These are phyloP conservation scores for Endotrypanum monterogeii DNA, from an alignment of 208 protist species.

Conservation along the genomic window DNA sequence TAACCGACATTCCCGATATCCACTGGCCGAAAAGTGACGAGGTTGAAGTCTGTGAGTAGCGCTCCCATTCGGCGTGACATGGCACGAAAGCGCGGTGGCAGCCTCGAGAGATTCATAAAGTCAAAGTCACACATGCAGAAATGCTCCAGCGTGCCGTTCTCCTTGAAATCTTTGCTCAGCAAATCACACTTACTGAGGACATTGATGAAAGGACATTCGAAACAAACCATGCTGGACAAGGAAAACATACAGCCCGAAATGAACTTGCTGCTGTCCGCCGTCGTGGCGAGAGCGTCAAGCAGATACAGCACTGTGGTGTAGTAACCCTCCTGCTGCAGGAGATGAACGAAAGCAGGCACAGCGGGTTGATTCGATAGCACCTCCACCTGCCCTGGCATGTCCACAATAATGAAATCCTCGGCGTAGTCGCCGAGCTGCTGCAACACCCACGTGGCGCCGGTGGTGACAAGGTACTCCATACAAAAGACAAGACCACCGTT, in stretches of 20 bases:
- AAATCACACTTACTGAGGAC: constrained; percentile 92
- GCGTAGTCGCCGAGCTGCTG: constrained; percentile 93
- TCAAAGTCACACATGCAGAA: constrained; percentile 92
- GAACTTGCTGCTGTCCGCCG: constrained; percentile 90
- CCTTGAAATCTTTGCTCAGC: constrained; percentile 67
- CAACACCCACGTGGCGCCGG: constrained; percentile 93
- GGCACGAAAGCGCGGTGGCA: constrained; percentile 61
- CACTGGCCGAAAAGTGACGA: constrained; percentile 85
- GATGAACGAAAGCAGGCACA: constrained; percentile 85
- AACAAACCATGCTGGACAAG: constrained; percentile 90
- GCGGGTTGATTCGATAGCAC: constrained; percentile 97
- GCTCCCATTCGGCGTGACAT: constrained; percentile 73
- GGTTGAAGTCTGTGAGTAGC: constrained; percentile 79
- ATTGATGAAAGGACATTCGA: constrained; percentile 93
- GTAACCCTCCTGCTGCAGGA: constrained; percentile 86
- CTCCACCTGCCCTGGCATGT: constrained; percentile 99
- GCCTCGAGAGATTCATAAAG: constrained; percentile 68
- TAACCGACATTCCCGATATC: constrained; percentile 73
- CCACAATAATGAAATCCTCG: constrained; percentile 98
- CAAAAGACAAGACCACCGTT: constrained; percentile 99
- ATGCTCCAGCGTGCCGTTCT: constrained; percentile 71
- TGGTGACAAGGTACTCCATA: constrained; percentile 97
- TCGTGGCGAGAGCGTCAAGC: constrained; percentile 82
- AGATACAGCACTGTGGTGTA: constrained; percentile 86
- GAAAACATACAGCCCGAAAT: constrained; percentile 90